phyloP scores from a whole-genome alignment of 192 early-diverging fungal species.

The Rhizophagus prolifer region DNA sequence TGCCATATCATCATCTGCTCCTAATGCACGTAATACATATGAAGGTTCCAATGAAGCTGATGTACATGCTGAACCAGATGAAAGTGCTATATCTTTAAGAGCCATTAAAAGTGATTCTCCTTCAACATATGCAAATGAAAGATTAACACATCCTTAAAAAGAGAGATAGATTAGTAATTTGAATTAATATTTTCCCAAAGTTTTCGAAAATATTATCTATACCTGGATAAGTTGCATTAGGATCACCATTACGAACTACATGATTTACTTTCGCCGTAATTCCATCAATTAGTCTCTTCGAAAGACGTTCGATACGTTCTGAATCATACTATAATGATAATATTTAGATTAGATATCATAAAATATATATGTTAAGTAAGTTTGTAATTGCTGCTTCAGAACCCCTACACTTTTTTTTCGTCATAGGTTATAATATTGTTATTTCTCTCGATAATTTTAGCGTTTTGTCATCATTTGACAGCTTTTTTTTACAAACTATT shows the following conservation, averaged over 20 bases:
- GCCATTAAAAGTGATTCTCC: conserved; percentile 98
- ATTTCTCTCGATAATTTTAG: not conserved
- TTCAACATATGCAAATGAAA: conserved; percentile 96
- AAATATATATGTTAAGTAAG: not conserved
- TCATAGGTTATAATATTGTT: not conserved
- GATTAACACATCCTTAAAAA: conserved; percentile 81
- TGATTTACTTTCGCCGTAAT: conserved; percentile 75
- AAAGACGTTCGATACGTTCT: conserved; percentile 66
- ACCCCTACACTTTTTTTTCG: conserved; percentile 9
- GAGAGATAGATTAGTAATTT: not conserved
- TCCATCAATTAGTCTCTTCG: conserved; percentile 76
- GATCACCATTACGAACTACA: conserved; percentile 90
- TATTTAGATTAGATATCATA: conserved; percentile 1
- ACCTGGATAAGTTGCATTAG: conserved; percentile 72
- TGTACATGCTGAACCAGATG: conserved; percentile 94
- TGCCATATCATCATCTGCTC: conserved; percentile 95
- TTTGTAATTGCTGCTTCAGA: conserved; percentile 8
- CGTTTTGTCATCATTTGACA: not conserved
- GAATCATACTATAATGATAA: conserved; percentile 70
- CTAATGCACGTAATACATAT: conserved; percentile 95
- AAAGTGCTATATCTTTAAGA: conserved; percentile 94
- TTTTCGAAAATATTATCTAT: not conserved
- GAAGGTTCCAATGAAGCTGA: conserved; percentile 94
- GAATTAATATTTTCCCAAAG: not conserved
- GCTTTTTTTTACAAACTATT: not conserved